Percentiles rank a stretch among this genome's conserved stretches.
phyloP scores from a whole-genome alignment of 176 grass and related monocot genomes.

The Zizania latifolia region DNA sequence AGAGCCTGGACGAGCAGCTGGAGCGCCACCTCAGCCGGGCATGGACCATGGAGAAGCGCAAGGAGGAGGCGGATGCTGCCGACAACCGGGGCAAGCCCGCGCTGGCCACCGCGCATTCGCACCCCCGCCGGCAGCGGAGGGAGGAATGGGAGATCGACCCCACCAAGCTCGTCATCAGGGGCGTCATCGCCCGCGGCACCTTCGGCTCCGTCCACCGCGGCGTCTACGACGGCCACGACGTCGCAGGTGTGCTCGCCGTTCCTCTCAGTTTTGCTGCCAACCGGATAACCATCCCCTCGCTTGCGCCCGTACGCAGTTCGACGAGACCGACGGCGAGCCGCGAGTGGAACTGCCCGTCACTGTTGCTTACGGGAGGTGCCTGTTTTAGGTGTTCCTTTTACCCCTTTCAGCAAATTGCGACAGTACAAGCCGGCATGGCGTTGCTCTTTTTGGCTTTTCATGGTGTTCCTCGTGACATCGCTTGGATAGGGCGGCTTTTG shows the following conservation, averaged over 20 bases:
- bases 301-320: conserved; percentile 6
- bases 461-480: conserved; percentile 31
- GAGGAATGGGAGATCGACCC: conserved; percentile 94
- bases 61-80: conserved; percentile 37
- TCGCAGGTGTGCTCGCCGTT: conserved; percentile 46
- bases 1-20: conserved; percentile 96
- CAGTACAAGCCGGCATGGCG: conserved; percentile 11
- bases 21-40: conserved; percentile 78
- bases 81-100: neutral
- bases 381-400: neutral
- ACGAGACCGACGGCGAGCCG: neutral
- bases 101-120: neutral
- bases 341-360: neutral
- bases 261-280: neutral
- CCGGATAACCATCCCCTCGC: neutral
- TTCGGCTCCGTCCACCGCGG: conserved; percentile 94
- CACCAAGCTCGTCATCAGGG: conserved; percentile 60
- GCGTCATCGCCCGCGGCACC: conserved; percentile 88
- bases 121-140: conserved; percentile 10
- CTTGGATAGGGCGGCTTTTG: conserved; percentile 41
- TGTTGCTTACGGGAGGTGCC: neutral
- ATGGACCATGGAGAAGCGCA: conserved; percentile 93
- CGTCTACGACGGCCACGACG: conserved; percentile 86
- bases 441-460: conserved; percentile 5
- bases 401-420: conserved; percentile 37